Evolutionary conservation across 2,329 filamentous ascomycete genomes (phyloP), one percentile per base, ranked within the genome.

Genomic region (Colletotrichum sp.): DNA sequence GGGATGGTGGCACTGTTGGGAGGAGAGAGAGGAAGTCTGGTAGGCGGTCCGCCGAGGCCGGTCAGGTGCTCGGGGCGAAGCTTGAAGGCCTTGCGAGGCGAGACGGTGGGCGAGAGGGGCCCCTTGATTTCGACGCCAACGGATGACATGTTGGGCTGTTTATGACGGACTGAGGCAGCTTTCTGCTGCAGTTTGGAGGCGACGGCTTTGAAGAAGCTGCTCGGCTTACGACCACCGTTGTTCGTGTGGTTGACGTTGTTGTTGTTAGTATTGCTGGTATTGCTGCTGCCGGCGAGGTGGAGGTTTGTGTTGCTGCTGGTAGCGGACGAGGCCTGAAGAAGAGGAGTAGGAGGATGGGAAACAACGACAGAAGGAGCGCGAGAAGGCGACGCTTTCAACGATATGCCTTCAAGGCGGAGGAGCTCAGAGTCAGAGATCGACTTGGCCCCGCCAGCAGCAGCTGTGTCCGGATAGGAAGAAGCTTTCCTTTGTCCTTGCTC

Each of bases 381-480:
- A 69, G 75, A 77, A 65, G 77, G 77, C 73, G 77, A 78, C 75
- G 77, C 76, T 78, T 85, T 84, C 30, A 89, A 78, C n/a, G 86
- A 87, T 77, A 89, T 88, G n/a, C 85, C 85, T 78, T 88, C 87
- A 4, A 89, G 83, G 34, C 84, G 83, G 10, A 87, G 83, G n/a
- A 89, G 82, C 78, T 89, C 87, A 49, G 86, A 86, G 77, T 89
- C 87, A 5, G 87, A 89, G 81, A 89, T 86, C 73, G 86, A 87
- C 72, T 78, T 66, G 26, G 72, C n/a, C 60, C 59, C 75, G 32
- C 69, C 77, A 59, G 71, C n/a, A 69, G 69, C 66, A 60, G 76
- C 69, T 69, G 76, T 57, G 39, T 67, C 77, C 75, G 77, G 77
- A 78, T 78, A 76, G 72, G 77, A 71, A 66, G 72, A 76, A 57